phyloP scores from a whole-genome alignment of 148 eudicot species.

The Spergularia marina region DNA sequence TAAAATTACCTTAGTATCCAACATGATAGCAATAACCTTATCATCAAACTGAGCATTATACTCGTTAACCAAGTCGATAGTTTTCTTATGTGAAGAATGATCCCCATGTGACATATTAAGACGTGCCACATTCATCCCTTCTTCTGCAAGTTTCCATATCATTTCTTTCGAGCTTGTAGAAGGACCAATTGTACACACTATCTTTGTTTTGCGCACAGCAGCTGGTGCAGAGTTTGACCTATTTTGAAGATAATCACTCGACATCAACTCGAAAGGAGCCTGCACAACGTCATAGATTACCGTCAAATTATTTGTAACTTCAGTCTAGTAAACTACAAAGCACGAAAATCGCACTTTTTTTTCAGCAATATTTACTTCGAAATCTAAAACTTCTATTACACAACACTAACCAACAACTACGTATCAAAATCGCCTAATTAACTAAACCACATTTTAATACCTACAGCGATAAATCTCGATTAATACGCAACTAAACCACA shows the following conservation, averaged over 20 bases:
- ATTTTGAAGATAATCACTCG: slow-evolving; percentile 30
- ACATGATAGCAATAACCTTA: slow-evolving; percentile 88
- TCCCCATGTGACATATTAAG: slow-evolving; percentile 98
- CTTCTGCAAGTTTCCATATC: slow-evolving; percentile 96
- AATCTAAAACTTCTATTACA: too few species aligned
- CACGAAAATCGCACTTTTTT: too few species aligned
- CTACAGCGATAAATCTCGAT: too few species aligned
- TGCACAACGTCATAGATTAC: neutral
- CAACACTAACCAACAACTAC: too few species aligned
- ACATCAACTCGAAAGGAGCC: slow-evolving; percentile 48
- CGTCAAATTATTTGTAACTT: slow-evolving; percentile 19
- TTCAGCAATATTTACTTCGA: too few species aligned
- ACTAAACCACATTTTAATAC: too few species aligned
- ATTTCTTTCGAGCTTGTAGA: slow-evolving; percentile 86
- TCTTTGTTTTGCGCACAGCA: slow-evolving; percentile 77
- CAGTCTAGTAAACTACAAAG: neutral
- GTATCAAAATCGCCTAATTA: too few species aligned
- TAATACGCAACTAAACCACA: too few species aligned
- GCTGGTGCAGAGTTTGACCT: slow-evolving; percentile 22
- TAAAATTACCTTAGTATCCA: slow-evolving; percentile 83
- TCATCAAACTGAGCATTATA: slow-evolving; percentile 89
- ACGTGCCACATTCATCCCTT: slow-evolving; percentile 98
- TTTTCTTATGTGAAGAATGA: slow-evolving; percentile 91
- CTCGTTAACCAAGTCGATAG: slow-evolving; percentile 84
- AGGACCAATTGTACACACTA: slow-evolving; percentile 96